A percentile compares a stretch with the other conserved stretches of the same genome.
phyloP scores from a whole-genome alignment of 306 rosid species.

The Sicyos baderoa region DNA sequence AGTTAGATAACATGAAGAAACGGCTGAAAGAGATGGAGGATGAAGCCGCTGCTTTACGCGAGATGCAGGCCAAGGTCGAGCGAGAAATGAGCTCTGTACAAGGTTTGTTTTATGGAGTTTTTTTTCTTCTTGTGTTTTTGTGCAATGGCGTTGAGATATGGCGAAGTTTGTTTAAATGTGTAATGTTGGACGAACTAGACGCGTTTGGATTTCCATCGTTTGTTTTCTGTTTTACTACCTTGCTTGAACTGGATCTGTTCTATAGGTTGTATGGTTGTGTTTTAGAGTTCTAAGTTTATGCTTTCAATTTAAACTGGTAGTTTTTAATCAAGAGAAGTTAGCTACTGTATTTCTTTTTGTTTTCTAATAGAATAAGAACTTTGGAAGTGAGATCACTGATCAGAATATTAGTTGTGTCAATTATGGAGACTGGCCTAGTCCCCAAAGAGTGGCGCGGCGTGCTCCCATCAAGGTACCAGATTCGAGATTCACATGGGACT shows the following conservation, averaged over 20 bases:
- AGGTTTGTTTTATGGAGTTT: slow-evolving; percentile 21
- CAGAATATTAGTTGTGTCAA: neutral
- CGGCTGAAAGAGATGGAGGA: slow-evolving; percentile 62
- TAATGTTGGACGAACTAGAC: neutral
- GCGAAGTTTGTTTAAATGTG: neutral
- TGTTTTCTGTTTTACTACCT: no score
- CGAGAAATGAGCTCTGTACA: slow-evolving; percentile 49
- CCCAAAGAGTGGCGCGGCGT: no score
- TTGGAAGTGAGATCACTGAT: no score
- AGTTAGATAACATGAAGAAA: slow-evolving; percentile 53
- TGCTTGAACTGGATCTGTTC: no score
- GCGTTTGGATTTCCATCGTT: neutral
- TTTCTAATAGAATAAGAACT: neutral
- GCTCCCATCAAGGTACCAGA: no score
- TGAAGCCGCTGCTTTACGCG: slow-evolving; percentile 52
- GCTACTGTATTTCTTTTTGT: neutral
- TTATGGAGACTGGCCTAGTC: neutral
- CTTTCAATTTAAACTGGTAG: no score
- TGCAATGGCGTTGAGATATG: no score
- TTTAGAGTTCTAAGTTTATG: no score
- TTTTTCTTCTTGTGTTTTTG: no score
- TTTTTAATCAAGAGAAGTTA: no score
- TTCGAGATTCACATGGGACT: no score
- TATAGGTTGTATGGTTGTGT: no score
- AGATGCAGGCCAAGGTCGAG: slow-evolving; percentile 63